Conservation (phyloP, 192 early-diverging fungal genomes). For the Haplosporangium gracile region DNA sequence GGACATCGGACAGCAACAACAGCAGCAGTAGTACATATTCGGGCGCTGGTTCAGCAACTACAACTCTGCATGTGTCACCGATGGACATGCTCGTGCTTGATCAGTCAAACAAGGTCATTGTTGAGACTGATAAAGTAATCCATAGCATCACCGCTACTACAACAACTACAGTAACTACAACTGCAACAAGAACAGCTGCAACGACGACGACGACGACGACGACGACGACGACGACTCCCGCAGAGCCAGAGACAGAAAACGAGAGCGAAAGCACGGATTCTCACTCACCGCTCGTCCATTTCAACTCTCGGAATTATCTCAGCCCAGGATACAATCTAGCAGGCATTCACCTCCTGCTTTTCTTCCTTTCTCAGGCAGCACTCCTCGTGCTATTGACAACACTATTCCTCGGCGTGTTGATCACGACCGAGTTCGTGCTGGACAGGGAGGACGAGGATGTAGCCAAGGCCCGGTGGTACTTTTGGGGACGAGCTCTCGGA, state of each 20-base stretch:
- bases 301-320: not conserved
- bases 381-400: constrained; percentile 11
- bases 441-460: constrained; percentile 24
- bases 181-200: not conserved
- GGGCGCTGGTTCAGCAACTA: not conserved
- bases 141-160: not conserved
- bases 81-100: not conserved
- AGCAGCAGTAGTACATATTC: not conserved
- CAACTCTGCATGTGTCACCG: not conserved
- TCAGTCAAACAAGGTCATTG: not conserved
- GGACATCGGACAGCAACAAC: not conserved
- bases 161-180: not conserved
- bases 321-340: constrained; percentile 8
- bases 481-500: constrained; percentile 21
- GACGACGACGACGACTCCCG: not conserved
- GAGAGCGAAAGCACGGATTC: not conserved
- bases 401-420: constrained; percentile 18
- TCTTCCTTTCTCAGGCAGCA: not conserved
- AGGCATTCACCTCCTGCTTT: not conserved
- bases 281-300: not conserved
- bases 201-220: not conserved
- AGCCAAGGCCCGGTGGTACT: not conserved
- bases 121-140: not conserved
- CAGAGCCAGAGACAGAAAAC: not conserved
- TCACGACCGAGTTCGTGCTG: constrained; percentile 26